phyloP scores from a whole-genome alignment of 75 land plant species.

The Larix kaempferi region DNA sequence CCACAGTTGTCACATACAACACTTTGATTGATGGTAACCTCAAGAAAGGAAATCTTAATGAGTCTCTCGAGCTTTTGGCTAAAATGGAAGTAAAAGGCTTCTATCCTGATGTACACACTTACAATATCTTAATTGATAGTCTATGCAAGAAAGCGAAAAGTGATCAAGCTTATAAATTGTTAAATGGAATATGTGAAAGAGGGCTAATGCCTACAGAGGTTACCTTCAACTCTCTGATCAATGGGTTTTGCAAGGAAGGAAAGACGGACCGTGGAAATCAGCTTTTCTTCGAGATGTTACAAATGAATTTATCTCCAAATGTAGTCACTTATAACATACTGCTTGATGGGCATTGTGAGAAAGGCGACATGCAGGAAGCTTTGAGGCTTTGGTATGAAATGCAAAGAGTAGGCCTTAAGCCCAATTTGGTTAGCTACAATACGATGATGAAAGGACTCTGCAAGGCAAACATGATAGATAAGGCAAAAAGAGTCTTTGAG shows the following conservation, averaged over 20 bases:
- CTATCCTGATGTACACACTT: slow-evolving; percentile 35
- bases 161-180: slow-evolving; percentile 36
- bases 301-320: slow-evolving; percentile 35
- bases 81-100: slow-evolving; percentile 34
- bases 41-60: slow-evolving; percentile 30
- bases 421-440: slow-evolving; percentile 45
- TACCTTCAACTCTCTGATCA: slow-evolving; percentile 49
- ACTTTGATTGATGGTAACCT: slow-evolving; percentile 38
- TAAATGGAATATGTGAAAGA: slow-evolving; percentile 36
- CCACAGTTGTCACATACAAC: slow-evolving; percentile 38
- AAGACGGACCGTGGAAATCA: slow-evolving; percentile 26
- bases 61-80: slow-evolving; percentile 29
- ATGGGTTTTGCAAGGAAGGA: slow-evolving; percentile 43
- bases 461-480: slow-evolving; percentile 26
- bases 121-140: slow-evolving; percentile 39
- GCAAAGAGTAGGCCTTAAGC: slow-evolving; percentile 32
- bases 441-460: slow-evolving; percentile 47
- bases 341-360: slow-evolving; percentile 39
- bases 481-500: slow-evolving; percentile 37
- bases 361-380: slow-evolving; percentile 45
- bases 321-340: slow-evolving; percentile 50
- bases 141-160: slow-evolving; percentile 34
- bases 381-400: slow-evolving; percentile 49
- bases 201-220: slow-evolving; percentile 35
- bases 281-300: slow-evolving; percentile 47